These are phyloP conservation scores for Saccharomyces hybrid DNA, from an alignment of 1,139 yeast genomes.

Conservation along the genomic window DNA sequence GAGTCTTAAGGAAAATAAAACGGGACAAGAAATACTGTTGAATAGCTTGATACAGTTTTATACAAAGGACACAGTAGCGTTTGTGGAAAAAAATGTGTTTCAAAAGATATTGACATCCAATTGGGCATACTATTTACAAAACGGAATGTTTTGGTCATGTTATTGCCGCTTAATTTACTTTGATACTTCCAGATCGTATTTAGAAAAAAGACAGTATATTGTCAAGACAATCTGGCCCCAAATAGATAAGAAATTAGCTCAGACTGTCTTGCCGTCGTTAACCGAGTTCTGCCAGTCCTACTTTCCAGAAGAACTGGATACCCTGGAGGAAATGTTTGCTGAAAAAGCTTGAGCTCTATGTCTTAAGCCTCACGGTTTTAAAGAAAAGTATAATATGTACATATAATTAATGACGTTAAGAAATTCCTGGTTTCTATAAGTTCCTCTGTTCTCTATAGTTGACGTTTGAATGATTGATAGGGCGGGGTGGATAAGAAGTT, in stretches of 20 bases:
- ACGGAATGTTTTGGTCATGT: slow-evolving; percentile 23
- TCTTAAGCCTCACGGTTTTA: background rate
- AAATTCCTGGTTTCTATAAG: background rate
- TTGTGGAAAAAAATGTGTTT: slow-evolving; percentile 22
- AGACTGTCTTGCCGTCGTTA: slow-evolving; percentile 7
- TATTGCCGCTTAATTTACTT: slow-evolving; percentile 25
- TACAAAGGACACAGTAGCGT: slow-evolving; percentile 17
- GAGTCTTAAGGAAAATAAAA: slow-evolving; percentile 10
- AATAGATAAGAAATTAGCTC: slow-evolving; percentile 10
- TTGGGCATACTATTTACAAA: slow-evolving; percentile 16
- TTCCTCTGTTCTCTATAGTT: background rate
- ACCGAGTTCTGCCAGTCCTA: slow-evolving; percentile 21
- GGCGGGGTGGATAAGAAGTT: slow-evolving; percentile 34
- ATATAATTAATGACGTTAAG: slow-evolving; percentile 1
- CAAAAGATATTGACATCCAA: slow-evolving; percentile 15
- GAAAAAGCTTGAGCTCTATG: background rate
- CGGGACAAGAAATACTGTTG: slow-evolving; percentile 20
- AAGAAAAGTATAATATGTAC: background rate
- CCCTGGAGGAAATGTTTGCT: slow-evolving; percentile 12
- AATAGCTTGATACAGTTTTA: slow-evolving; percentile 20
- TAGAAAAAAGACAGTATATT: slow-evolving; percentile 23
- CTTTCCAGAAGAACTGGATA: slow-evolving; percentile 27
- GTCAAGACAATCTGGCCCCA: slow-evolving; percentile 17
- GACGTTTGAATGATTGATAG: slow-evolving; percentile 6
- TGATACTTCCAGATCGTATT: slow-evolving; percentile 21